Evolutionary conservation across 2,329 filamentous ascomycete species (phyloP).

Genomic region (Colletotrichum cereale): DNA sequence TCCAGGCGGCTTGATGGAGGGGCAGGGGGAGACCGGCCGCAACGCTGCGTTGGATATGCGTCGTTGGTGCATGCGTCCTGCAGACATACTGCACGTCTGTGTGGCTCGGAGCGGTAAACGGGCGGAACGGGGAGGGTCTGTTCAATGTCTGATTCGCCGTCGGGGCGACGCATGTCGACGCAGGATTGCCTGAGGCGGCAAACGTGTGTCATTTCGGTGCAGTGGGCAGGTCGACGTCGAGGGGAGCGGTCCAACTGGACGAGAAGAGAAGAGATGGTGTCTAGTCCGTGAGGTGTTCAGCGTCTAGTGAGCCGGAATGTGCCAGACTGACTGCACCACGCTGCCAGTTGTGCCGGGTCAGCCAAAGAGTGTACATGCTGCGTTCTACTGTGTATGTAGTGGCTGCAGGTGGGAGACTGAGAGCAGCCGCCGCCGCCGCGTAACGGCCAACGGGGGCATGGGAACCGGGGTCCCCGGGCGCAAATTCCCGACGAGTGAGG

Average conservation of each 20-base stretch:
- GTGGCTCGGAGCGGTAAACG: conserved; percentile 39
- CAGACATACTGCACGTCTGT: conserved; percentile 33
- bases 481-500: conserved; percentile 49
- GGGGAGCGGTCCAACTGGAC: conserved; percentile 3
- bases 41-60: conserved; percentile 37
- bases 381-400: too few species aligned
- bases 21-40: conserved; percentile 11
- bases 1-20: not conserved
- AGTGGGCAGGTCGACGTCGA: not conserved
- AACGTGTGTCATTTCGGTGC: conserved; percentile 24
- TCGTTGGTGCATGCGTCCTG: conserved; percentile 22
- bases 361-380: not conserved
- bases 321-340: not conserved
- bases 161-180: conserved; percentile 23
- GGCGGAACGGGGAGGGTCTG: conserved; percentile 31
- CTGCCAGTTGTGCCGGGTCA: not conserved
- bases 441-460: conserved; percentile 43
- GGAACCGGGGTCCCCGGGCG: conserved; percentile 44
- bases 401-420: conserved; percentile 19
- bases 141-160: conserved; percentile 29
- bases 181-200: conserved; percentile 36
- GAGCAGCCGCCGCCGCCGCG: conserved; percentile 46
- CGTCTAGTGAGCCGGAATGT: not conserved
- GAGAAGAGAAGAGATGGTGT: conserved; percentile 11
- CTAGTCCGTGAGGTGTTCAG: conserved; percentile 8